A percentile compares a stretch with the other conserved stretches of the same genome.
These are phyloP conservation scores for Pelargonium citronellum DNA, from an alignment of 441 rosid species.

Conservation along the genomic window DNA sequence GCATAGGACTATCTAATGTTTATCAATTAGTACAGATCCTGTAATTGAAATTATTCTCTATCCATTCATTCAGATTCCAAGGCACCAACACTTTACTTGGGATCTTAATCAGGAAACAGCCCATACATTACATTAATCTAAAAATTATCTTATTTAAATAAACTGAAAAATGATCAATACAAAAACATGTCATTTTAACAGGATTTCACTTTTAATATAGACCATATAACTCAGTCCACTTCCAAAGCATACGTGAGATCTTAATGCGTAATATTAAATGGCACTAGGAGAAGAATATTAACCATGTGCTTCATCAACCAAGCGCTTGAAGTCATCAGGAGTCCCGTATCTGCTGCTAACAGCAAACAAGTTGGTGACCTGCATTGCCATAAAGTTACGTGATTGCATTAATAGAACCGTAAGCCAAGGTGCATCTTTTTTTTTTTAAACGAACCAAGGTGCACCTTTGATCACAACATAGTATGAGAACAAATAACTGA, in stretches of 20 bases:
- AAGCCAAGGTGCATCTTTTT: not conserved
- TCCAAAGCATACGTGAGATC: constrained; percentile 16
- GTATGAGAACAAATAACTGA: not conserved
- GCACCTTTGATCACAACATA: not conserved
- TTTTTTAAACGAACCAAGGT: not conserved
- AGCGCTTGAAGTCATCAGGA: constrained; percentile 87
- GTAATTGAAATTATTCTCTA: not conserved
- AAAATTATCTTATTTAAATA: not conserved
- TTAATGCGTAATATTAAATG: constrained; percentile 9
- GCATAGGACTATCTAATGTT: not conserved
- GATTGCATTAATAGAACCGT: constrained; percentile 14
- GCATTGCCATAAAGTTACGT: constrained; percentile 28
- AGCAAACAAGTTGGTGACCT: constrained; percentile 89
- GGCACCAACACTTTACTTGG: not conserved
- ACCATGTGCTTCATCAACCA: constrained; percentile 98
- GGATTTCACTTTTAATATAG: constrained; percentile 2
- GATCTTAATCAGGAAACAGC: not conserved
- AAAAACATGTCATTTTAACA: not conserved
- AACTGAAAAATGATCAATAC: not conserved
- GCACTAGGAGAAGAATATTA: constrained; percentile 22
- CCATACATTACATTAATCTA: not conserved
- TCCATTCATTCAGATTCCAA: constrained; percentile 5
- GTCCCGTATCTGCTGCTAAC: constrained; percentile 92
- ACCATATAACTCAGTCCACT: constrained; percentile 7
- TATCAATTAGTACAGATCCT: not conserved